Evolutionary conservation across 805 yeast genomes (phyloP), one percentile per base, ranked within the genome.

Genomic region (Candida jianshihensis): DNA sequence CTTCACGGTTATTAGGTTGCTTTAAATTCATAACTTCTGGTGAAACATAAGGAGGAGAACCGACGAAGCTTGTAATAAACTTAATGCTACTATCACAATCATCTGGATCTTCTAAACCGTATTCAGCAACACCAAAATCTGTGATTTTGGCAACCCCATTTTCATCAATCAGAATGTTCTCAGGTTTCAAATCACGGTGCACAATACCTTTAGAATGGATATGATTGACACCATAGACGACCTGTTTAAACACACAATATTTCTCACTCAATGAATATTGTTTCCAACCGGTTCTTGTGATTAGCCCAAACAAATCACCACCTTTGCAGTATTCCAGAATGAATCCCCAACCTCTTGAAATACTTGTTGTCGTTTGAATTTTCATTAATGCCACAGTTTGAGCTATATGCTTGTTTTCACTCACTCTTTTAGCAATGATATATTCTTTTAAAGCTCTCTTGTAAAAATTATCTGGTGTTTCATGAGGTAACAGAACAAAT

Each of bases 21-120:
- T 64, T 67, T 43, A 73, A 61, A 19, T 60, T 54, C 72, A 76
- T 70, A 13, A 81, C 84, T 57, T 83, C 92, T 2, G 94, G 92
- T 5, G 90, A 77, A 11, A 81, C 74, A 56, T 81, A 83, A 1
- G 92, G 92, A 4, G 92, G 86, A 1, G 89, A 81, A 2, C 94
- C 92, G 30, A 81, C 81, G 54, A 71, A 70, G 2, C 75, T 62
- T 29, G 69, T 61, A 26, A 61, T 59, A 21, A 46, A 30, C 31
- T 54, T 61, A 8, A 61, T 33, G 6, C 46, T 70, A 18, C 75
- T 65, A 0, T 55, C 46, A 16, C 70, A 59, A 55, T 81, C 73
- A 2, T 72, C 70, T 1, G 72, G 73, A 16, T 56, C 63, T 35
- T 59, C 70, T 54, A 77, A 80, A 14, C 79, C 83, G 52, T 72